Base-by-base conservation (phyloP, 139 green algal genomes). In the Chlorella sp. region DNA sequence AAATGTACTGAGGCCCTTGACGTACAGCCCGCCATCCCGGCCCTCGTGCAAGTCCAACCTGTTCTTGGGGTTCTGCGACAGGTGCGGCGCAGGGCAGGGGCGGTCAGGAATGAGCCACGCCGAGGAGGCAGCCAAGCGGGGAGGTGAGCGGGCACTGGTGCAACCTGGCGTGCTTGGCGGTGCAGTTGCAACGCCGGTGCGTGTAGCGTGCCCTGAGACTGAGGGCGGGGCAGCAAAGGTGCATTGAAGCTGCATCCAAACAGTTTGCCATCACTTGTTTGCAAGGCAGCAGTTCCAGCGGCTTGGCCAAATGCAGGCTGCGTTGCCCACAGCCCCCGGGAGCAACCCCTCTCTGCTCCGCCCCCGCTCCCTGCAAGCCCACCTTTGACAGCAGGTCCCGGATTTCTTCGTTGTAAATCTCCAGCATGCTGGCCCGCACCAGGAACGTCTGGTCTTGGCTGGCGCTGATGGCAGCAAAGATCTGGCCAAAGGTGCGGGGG, bases 381-480 rank as follows among this genome's bases (percentile, higher is more conserved):
- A 84, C 96, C 24, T 96, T 95, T 14, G 94, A 86, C 39, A 98
- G 93, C 90, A 99, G 90, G 86, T 99, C 97, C 4, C 93, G 84
- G 0, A 99, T 95, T 84, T 98, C 96, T 89, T 99, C 97, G 93
- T 98, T 97, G 91, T 98, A 95, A 61, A 99, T 98, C 90, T 99
- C 81, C 57, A 71, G 57, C 57, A 73, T 73, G 81, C 81, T 73
- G 34, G 57, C 96, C 0, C 96, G 95, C 30, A 99, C 97, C 40
- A 99, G 95, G 90, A 97, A 99, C 69, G 95, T 97, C 85, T 98
- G 92, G 90, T 94, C 94, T 12, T 89, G 91, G 91, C 79, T 85
- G 79, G 42, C 79, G 42, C 42, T 30, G 15, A 85, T 85, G 79
- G 79, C 79, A 7, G 79, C 79, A 40, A 99, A 99, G 34, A 99